Conservation (phyloP, 306 rosid genomes). For the Biancaea sappan region DNA sequence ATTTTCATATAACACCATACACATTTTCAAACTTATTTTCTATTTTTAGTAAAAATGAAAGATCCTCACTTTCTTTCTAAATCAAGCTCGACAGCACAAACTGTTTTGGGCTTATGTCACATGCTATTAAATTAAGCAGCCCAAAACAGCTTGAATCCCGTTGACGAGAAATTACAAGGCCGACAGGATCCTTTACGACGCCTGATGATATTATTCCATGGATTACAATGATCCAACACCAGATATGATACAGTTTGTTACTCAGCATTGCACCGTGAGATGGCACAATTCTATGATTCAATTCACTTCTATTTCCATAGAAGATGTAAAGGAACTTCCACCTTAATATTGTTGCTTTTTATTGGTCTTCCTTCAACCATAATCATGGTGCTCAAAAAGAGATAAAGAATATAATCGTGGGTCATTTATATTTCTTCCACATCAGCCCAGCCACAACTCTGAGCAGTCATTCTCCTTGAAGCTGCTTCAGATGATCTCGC, state of each 20-base stretch:
- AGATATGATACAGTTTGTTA: background rate
- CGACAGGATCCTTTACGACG: background rate
- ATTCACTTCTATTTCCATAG: background rate
- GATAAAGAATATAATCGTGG: background rate
- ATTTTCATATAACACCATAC: too few relatives aligned
- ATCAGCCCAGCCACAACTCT: constrained; percentile 11
- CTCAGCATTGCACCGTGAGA: background rate
- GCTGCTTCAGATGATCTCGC: constrained; percentile 2
- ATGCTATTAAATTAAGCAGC: background rate
- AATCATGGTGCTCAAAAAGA: background rate
- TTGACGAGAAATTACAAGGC: background rate
- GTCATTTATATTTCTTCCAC: constrained; percentile 27
- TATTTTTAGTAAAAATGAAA: too few relatives aligned
- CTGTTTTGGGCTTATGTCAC: too few relatives aligned
- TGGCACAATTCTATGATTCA: background rate
- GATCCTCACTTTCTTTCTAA: too few relatives aligned
- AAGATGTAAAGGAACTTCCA: background rate
- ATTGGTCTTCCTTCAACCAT: background rate
- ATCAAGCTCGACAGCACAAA: too few relatives aligned
- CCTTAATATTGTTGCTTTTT: background rate
- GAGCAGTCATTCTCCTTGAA: background rate
- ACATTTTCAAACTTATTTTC: too few relatives aligned
- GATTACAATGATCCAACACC: background rate
- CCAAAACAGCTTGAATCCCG: background rate
- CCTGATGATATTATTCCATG: background rate